phyloP scores from a whole-genome alignment of 306 rosid species.

The Mimosa bimucronata region DNA sequence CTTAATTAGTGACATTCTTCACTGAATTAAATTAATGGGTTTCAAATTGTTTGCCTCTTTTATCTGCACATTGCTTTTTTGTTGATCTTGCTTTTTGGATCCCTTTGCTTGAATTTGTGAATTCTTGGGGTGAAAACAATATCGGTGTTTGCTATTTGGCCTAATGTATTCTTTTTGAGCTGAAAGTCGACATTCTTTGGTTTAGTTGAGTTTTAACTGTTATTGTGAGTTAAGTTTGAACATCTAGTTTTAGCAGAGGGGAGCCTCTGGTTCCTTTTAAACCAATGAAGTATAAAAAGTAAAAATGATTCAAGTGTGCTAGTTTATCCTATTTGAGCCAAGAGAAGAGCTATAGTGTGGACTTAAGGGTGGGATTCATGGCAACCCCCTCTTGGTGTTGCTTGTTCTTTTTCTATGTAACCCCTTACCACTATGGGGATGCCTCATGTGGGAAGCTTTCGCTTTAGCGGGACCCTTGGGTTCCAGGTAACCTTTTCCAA shows the following conservation, averaged over 20 bases:
- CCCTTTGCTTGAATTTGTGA: background rate
- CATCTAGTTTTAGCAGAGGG: slow-evolving; percentile 1
- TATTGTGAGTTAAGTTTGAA: slow-evolving; percentile 1
- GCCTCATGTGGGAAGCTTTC: background rate
- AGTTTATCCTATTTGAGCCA: background rate
- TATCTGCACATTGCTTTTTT: slow-evolving; percentile 28
- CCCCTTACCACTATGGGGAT: background rate
- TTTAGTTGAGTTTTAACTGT: slow-evolving; percentile 9
- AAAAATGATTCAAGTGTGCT: background rate
- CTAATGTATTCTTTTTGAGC: background rate
- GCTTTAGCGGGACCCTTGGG: background rate
- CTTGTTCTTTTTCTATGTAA: background rate
- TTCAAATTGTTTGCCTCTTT: slow-evolving; percentile 5
- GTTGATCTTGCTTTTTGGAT: slow-evolving; percentile 23
- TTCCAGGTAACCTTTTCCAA: background rate
- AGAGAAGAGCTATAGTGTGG: background rate
- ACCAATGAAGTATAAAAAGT: background rate
- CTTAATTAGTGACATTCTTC: background rate
- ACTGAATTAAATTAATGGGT: slow-evolving; percentile 11
- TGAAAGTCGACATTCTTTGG: background rate
- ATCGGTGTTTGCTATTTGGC: background rate
- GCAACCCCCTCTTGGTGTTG: background rate
- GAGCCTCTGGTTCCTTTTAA: slow-evolving; percentile 2
- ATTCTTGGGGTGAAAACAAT: slow-evolving; percentile 13
- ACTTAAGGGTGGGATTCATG: background rate